Base-by-base conservation (phyloP, 2,329 filamentous ascomycete species). In the Blumeriella jaapii region DNA sequence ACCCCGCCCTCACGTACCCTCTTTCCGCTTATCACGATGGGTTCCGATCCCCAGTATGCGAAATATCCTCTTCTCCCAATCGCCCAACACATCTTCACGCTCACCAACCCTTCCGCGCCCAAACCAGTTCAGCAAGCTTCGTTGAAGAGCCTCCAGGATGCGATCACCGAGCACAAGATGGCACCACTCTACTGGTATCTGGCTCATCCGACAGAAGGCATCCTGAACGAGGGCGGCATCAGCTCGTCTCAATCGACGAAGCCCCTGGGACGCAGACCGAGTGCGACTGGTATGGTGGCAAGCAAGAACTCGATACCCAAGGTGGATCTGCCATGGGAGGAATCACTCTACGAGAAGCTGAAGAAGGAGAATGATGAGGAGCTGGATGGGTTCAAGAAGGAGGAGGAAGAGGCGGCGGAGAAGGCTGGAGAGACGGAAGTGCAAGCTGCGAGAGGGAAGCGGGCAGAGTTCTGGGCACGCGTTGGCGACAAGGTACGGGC, bases 341-440 rank as follows among this genome's bases (percentile, higher is more conserved):
- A 96, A 63, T 69, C 71, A 15, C 64, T 94, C 41, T 96, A 95
- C 58, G 72, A 82, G 53, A 71, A 74, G 56, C 63, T 91, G 47
- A 74, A 79, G 58, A 74, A 73, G 45, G 79, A 84, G 45, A 91
- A 91, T 52, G 80, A 84, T 50, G 71, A 73, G 53, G 82, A 89
- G 64, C 64, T 89, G 30, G 79, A 82, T 47, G 70, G 64, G 33
- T 75, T 82, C 53, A 77, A 87, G 62, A 86, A 86, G 61, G 83
- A 91, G 60, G 80, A 89, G 59, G 89, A 94, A 43, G 87, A 98
- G 57, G 91, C 91, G 7, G 80, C 82, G 25, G 91, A 98, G 69
- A 87, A 93, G 61, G 89, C 89, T 41, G 91, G 91, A 36, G 91
- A 98, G 55, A 95, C 85, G 9, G 91, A 98, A 64, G 78, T 98